Evolutionary conservation across 352 stramenopile species (phyloP).

Genomic region (Thraustochytrium striatum): DNA sequence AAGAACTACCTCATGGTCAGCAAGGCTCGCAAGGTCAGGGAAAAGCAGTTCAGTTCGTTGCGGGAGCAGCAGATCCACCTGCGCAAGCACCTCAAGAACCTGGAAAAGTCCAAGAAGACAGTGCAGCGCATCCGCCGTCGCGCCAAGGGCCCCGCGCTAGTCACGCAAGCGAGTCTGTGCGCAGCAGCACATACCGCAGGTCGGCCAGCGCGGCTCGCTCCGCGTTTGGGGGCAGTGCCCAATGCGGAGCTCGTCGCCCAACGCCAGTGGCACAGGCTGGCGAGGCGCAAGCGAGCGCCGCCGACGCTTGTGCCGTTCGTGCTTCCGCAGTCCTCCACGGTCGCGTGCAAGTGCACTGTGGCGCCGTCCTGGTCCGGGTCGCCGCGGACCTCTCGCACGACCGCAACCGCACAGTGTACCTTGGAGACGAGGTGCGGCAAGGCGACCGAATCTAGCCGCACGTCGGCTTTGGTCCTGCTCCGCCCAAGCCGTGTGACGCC

Average conservation of each 20-base stretch:
- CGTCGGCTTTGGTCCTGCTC: background rate
- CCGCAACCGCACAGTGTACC: background rate
- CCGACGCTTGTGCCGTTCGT: background rate
- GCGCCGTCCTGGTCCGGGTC: background rate
- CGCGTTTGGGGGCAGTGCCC: background rate
- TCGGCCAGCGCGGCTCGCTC: background rate
- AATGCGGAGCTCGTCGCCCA: background rate
- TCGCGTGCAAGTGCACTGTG: background rate
- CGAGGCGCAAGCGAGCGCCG: background rate
- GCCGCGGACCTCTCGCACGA: background rate
- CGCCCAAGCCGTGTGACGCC: background rate
- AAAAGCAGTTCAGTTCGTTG: conserved; percentile 75
- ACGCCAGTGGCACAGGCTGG: background rate
- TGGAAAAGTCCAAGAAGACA: conserved; percentile 69
- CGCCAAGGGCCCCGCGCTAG: background rate
- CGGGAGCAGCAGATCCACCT: conserved; percentile 72
- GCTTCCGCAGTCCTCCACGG: background rate
- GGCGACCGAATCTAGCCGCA: background rate
- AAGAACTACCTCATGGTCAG: conserved; percentile 98
- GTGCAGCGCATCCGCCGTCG: conserved; percentile 56
- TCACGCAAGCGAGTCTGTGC: background rate
- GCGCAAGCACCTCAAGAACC: conserved; percentile 73
- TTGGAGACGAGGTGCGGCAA: background rate
- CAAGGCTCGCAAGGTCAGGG: conserved; percentile 81
- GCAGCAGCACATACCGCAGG: background rate